phyloP scores from a whole-genome alignment of 108 stramenopile genomes.

The Skeletonema tropicum region DNA sequence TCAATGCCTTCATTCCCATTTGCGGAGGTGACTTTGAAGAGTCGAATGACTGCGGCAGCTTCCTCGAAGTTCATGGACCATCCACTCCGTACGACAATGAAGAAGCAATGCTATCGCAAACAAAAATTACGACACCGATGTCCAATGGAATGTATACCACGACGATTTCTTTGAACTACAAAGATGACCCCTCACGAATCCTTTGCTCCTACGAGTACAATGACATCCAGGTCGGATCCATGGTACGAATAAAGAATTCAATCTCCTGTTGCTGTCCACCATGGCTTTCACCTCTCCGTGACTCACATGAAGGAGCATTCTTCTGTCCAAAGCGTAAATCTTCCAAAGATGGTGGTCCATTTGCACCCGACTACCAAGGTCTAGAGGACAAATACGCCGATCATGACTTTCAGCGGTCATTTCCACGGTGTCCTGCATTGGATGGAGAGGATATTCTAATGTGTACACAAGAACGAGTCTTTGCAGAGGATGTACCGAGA shows the following conservation, averaged over 20 bases:
- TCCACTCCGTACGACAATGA: constrained; percentile 52
- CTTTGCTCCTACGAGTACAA: constrained; percentile 57
- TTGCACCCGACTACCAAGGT: constrained; percentile 23
- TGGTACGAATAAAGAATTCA: constrained; percentile 40
- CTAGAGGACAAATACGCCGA: constrained; percentile 32
- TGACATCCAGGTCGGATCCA: constrained; percentile 33
- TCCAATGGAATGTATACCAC: constrained; percentile 49
- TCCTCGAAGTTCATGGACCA: constrained; percentile 54
- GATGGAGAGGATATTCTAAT: constrained; percentile 44
- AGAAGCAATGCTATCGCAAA: constrained; percentile 38
- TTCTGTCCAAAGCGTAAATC: constrained; percentile 45
- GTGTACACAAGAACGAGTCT: constrained; percentile 38
- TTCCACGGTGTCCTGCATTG: constrained; percentile 51
- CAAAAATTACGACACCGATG: constrained; percentile 30
- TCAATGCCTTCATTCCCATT: constrained; percentile 43
- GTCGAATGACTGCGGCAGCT: constrained; percentile 55
- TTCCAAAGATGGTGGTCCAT: constrained; percentile 42
- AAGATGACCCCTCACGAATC: constrained; percentile 37
- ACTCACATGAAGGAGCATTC: constrained; percentile 39
- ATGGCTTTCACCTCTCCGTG: constrained; percentile 21
- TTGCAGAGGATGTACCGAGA: constrained; percentile 26
- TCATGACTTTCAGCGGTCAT: constrained; percentile 25
- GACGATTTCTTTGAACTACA: constrained; percentile 52
- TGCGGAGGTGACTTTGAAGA: constrained; percentile 53
- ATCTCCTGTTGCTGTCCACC: constrained; percentile 52